Evolutionary conservation across 495 filamentous ascomycete species (phyloP), one percentile per base, ranked within the genome.

Genomic region (Penicillium dipodomyicola): DNA sequence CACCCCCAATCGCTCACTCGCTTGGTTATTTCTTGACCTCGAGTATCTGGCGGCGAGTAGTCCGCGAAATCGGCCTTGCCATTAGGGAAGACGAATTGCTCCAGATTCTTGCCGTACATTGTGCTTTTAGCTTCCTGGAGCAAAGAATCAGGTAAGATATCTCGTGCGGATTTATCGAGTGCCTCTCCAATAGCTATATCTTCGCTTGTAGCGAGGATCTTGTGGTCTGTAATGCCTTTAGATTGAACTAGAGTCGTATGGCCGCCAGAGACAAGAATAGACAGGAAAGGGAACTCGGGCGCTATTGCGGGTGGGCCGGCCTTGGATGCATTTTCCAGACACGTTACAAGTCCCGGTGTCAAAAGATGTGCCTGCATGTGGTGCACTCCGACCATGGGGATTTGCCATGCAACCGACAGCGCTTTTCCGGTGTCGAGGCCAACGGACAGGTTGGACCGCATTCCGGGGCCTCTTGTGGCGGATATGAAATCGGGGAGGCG

Each of bases 281-380:
- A 91, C 42, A 96, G 77, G 70, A 95, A 97, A 27, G 94, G 93
- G 65, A 94, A 95, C 7, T 68, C 51, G 70, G 69, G 75, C 4
- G 49, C 55, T 4, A 49, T 50, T 11, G 61, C 33, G 4, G 20
- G 14, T 12, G 47, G 8, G 2, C 49, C 22, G 30, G 17, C 10
- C 33, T 25, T 49, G 23, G 23, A 22, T 20, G 27, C 53, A 37
- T 41, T 40, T 33, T 56, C 54, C 33, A 96, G 69, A 3, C 88
- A 88, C 10, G 77, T 69, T 2, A 90, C 84, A n/a, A 98, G 83
- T 3, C 88, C 81, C 7, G 92, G 89, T 6, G 94, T 97, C 46
- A 98, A 69, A 3, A 92, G 84, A 70, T 98, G 94, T 14, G 93
- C 94, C 67, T 97, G 92, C 94, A 98, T 97, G 70, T 98, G 94